Percentiles rank a stretch among this genome's conserved stretches.
Evolutionary conservation across 371 early-diverging fungal species (phyloP).

Genomic region (Dichotomocladium elegans): DNA sequence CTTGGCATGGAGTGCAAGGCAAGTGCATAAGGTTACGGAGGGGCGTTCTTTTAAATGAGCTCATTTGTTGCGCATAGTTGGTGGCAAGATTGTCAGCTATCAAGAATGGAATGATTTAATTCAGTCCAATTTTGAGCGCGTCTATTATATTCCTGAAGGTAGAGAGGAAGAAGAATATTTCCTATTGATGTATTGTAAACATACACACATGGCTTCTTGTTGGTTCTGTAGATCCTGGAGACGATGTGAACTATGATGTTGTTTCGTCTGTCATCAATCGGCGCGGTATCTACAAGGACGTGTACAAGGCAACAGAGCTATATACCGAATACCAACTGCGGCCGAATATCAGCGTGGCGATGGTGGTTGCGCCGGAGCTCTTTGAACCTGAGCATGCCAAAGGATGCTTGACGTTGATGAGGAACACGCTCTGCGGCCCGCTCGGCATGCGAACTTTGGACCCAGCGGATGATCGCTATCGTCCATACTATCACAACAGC

Average conservation of each 20-base stretch:
- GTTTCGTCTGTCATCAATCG: conserved; percentile 71
- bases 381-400: conserved; percentile 78
- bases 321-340: conserved; percentile 91
- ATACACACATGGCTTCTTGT: neutral
- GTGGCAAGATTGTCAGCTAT: conserved; percentile 45
- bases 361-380: conserved; percentile 93
- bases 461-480: conserved; percentile 85
- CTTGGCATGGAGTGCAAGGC: conserved; percentile 32
- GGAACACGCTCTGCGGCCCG: conserved; percentile 74
- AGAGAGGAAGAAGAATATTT: conserved; percentile 7
- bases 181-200: neutral
- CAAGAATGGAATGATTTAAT: conserved; percentile 78
- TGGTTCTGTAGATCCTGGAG: conserved; percentile 14
- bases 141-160: conserved; percentile 84
- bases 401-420: conserved; percentile 60
- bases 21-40: conserved; percentile 20
- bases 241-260: conserved; percentile 64
- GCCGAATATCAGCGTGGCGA: conserved; percentile 89
- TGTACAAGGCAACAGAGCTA: conserved; percentile 62
- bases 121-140: conserved; percentile 78
- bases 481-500: conserved; percentile 87
- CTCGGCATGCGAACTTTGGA: conserved; percentile 95
- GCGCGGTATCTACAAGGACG: conserved; percentile 96
- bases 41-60: conserved; percentile 16
- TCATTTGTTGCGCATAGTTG: too few species aligned